phyloP scores from a whole-genome alignment of 768 basidiomycete species.

The Hygrophoropsis aurantiaca region DNA sequence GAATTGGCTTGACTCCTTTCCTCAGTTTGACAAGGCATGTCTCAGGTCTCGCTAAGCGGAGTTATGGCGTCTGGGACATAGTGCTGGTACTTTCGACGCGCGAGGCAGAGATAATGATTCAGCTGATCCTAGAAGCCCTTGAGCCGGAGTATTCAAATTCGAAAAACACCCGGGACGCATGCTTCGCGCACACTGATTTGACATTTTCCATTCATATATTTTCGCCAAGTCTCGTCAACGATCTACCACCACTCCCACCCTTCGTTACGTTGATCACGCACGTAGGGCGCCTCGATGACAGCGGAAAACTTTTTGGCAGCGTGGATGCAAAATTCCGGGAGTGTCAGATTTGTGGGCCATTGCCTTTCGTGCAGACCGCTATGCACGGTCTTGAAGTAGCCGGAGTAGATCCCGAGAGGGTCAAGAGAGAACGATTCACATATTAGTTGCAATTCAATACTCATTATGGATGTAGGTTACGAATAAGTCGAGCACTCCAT shows the following conservation, averaged over 20 bases:
- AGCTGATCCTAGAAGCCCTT: constrained; percentile 37
- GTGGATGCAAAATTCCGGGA: constrained; percentile 16
- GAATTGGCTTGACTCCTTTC: constrained; percentile 66
- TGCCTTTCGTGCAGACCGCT: constrained; percentile 21
- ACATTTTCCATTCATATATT: constrained; percentile 18
- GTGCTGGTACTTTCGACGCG: constrained; percentile 49
- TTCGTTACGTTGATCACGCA: constrained; percentile 14
- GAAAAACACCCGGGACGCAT: background rate
- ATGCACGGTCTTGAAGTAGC: constrained; percentile 21
- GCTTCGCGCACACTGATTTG: constrained; percentile 1
- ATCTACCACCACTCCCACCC: constrained; percentile 5
- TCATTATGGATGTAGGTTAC: too few relatives aligned
- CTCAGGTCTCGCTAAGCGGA: constrained; percentile 10
- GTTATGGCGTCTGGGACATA: constrained; percentile 39
- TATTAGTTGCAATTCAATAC: too few relatives aligned
- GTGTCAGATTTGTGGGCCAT: constrained; percentile 20
- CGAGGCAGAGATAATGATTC: constrained; percentile 51
- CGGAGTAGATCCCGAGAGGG: constrained; percentile 21
- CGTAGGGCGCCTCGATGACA: constrained; percentile 16
- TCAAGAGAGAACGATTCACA: constrained; percentile 23
- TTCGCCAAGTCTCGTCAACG: background rate
- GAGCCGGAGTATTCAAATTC: background rate
- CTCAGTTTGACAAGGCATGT: constrained; percentile 46
- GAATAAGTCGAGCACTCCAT: too few relatives aligned
- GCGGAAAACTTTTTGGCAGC: constrained; percentile 15